Evolutionary conservation across 2,329 filamentous ascomycete species (phyloP), one percentile per base, ranked within the genome.

Genomic region (Aureobasidium vineae): DNA sequence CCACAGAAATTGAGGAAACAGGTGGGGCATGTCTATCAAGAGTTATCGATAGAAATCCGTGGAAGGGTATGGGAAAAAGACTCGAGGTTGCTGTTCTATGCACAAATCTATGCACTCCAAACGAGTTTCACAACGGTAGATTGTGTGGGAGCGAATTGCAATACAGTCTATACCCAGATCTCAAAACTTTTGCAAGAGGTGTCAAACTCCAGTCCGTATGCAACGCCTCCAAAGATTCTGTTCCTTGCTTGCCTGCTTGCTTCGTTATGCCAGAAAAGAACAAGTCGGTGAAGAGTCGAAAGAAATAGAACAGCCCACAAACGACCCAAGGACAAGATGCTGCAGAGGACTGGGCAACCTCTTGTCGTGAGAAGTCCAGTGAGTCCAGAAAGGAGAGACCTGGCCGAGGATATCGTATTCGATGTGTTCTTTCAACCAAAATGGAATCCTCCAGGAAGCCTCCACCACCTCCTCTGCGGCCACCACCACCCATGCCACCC

Each of bases 371-470:
- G 28, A 33, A 33, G 7, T 31, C 23, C 26, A 23, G 21, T 40
- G 21, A 21, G 36, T 26, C 38, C 38, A 43, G 13, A 7, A 26
- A 31, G 23, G 45, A 15, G 13, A 28, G 45, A 28, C 45, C 5
- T 49, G 16, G 23, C 26, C 47, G 26, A 31, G 47, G 19, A n/a
- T 10, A 2, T 31, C 57, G 26, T 26, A 21, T 21, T 53, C 6
- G 3, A 40, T 28, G 1, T 10, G 16, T 28, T 8, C 33, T 52
- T 40, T 64, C 45, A 64, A 54, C 61, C 61, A 28, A 64, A 64
- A 49, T 64, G 61, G 61, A 64, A 64, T 28, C 61, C 59, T 40
- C 59, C 59, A 52, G 59, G 59, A 63, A 63, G 36, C 59, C 59
- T 28, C 45, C 47, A 49, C 61, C 61, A n/a, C 49, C 47, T 6